Base-by-base conservation (phyloP, 83 land plant genomes). In the Larix sibirica region DNA sequence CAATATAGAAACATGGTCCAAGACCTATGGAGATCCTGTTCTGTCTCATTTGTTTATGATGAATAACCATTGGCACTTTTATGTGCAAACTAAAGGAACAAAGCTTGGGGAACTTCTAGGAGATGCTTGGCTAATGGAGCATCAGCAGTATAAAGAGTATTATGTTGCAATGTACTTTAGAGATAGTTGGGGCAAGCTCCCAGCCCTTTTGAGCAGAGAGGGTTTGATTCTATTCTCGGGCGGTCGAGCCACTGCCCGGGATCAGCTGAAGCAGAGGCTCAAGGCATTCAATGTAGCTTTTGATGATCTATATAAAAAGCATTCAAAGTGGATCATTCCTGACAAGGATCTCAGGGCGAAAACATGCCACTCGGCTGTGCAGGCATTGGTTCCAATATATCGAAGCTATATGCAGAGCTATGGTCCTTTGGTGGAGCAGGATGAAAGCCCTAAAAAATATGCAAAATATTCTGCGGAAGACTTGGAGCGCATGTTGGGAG, bases 371-470 rank as follows among this genome's bases (percentile, higher is more conserved):
- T 62, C 64, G 14, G 85, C 87, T 33, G 85, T 91, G 74, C 96
- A 94, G 81, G 47, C 88, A 2, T 63, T 94, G 10, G 92, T 93
- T 12, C 97, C 97, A 21, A 88, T 87, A 21, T 94, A 93, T 64
- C 50, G 95, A 24, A 94, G 96, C 70, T 94, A 91, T 69, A 87
- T 94, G 88, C 97, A 94, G 88, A 92, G 79, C 79, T 94, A 92
- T 81, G 97, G 95, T 17, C 92, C 95, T 33, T 75, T 94, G 82
- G 90, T 94, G 17, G 95, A 94, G 81, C 92, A 89, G 67, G 91
- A 90, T 61, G 86, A 86, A 17, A 91, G 89, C 88, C 38, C 88
- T 1, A 87, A 88, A 23, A 94, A 94, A 84, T 90, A 92, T 79
- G 86, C 84, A 13, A 90, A 92, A 81, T 90, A 90, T 67, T 71